Evolutionary conservation across 352 stramenopile species (phyloP).

Genomic region (Pythium rhizo-oryzae): DNA sequence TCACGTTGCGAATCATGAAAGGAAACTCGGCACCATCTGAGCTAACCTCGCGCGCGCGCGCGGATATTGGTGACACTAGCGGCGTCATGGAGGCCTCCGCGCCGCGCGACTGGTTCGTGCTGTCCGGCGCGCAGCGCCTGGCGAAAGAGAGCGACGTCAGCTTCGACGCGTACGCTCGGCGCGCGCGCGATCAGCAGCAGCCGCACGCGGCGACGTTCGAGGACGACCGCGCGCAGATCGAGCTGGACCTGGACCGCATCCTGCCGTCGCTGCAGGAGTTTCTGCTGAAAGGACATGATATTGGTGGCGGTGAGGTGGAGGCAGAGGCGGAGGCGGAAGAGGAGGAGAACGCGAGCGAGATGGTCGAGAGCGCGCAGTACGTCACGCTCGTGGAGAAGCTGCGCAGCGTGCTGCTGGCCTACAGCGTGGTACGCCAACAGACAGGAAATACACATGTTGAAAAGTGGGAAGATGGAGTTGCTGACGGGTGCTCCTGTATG

Average conservation of each 20-base stretch:
- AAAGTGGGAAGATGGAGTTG: not conserved
- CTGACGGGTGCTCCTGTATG: not conserved
- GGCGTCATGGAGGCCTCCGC: not conserved
- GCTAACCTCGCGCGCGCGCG: too few relatives aligned
- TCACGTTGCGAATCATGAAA: constrained; percentile 19
- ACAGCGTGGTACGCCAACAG: constrained; percentile 54
- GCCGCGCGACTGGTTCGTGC: constrained; percentile 46
- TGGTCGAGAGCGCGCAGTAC: constrained; percentile 31
- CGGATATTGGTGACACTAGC: not conserved
- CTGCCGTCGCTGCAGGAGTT: constrained; percentile 57
- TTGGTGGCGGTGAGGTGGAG: too few relatives aligned
- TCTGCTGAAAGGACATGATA: constrained; percentile 36
- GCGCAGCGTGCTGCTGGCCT: constrained; percentile 62
- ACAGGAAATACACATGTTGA: too few relatives aligned
- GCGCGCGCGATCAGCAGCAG: constrained; percentile 18
- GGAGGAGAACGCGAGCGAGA: constrained; percentile 24
- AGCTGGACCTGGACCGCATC: constrained; percentile 67
- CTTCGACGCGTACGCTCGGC: constrained; percentile 49
- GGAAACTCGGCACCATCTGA: constrained; percentile 14
- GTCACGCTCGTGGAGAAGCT: constrained; percentile 38
- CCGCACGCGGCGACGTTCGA: constrained; percentile 29
- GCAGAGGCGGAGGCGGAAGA: too few relatives aligned
- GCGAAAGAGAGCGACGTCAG: constrained; percentile 35
- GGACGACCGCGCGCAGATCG: constrained; percentile 70
- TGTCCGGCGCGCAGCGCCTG: constrained; percentile 43